phyloP scores from a whole-genome alignment of 2,329 filamentous ascomycete species.

The Pseudogymnoascus sp. region DNA sequence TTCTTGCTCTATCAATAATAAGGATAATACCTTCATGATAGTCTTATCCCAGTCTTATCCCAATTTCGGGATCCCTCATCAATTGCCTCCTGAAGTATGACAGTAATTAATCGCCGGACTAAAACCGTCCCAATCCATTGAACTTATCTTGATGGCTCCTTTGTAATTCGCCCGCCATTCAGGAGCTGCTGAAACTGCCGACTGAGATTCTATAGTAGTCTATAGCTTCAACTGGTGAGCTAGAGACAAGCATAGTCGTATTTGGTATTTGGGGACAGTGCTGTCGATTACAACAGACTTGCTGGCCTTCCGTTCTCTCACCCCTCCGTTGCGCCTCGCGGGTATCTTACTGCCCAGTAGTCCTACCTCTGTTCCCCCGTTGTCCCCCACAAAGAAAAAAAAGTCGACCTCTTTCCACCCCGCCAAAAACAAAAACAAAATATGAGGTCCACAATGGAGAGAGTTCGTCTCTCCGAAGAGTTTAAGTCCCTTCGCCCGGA shows the following conservation, averaged over 20 bases:
- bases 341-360: not conserved
- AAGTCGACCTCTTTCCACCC: too few relatives aligned
- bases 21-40: too few relatives aligned
- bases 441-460: not conserved
- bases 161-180: not conserved
- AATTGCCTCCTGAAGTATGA: not conserved
- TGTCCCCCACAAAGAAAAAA: not conserved
- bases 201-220: too few relatives aligned
- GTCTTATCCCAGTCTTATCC: too few relatives aligned
- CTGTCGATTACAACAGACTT: too few relatives aligned
- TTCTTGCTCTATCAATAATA: too few relatives aligned
- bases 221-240: too few relatives aligned
- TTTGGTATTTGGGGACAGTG: too few relatives aligned
- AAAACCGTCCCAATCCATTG: not conserved
- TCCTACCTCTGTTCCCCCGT: not conserved
- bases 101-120: not conserved
- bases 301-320: not conserved
- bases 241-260: too few relatives aligned
- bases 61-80: too few relatives aligned
- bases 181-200: not conserved
- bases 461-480: conserved; percentile 8
- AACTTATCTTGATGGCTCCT: not conserved
- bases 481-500: conserved; percentile 11
- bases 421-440: not conserved
- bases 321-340: too few relatives aligned